These are phyloP conservation scores for Nemania bipapillata DNA, from an alignment of 2,329 filamentous ascomycete genomes.

Conservation along the genomic window DNA sequence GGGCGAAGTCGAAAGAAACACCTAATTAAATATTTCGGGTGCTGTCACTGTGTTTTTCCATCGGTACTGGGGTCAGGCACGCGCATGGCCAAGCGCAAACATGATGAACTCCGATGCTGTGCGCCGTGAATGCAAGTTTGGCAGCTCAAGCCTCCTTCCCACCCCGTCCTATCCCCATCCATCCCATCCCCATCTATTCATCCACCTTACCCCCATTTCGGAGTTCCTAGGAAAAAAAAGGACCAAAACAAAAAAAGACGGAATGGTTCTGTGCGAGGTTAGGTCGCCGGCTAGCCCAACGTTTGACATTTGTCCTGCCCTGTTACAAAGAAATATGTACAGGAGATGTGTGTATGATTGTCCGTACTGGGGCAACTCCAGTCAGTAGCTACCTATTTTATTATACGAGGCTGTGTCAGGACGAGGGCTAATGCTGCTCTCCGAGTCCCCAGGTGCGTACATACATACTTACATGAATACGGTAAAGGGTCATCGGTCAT, in stretches of 20 bases:
- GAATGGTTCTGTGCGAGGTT: slow-evolving; percentile 16
- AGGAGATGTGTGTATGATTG: slow-evolving; percentile 12
- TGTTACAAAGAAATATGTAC: slow-evolving; percentile 19
- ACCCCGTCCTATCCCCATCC: too few relatives aligned
- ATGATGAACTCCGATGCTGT: slow-evolving; percentile 45
- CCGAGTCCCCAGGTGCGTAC: slow-evolving; percentile 11
- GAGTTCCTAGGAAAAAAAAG: slow-evolving; percentile 16
- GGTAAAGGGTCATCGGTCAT: background rate
- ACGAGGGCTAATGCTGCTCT: slow-evolving; percentile 11
- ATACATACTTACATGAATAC: background rate
- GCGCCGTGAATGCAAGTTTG: slow-evolving; percentile 48
- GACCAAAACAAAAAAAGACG: background rate
- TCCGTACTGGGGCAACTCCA: slow-evolving; percentile 12
- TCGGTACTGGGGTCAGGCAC: slow-evolving; percentile 28
- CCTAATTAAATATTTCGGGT: slow-evolving; percentile 17
- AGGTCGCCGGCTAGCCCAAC: background rate
- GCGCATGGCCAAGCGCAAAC: slow-evolving; percentile 42
- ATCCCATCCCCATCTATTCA: too few relatives aligned
- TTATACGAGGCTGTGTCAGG: slow-evolving; percentile 17
- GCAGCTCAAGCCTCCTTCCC: slow-evolving; percentile 40
- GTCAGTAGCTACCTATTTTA: background rate
- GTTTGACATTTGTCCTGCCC: slow-evolving; percentile 10
- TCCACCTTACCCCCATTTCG: slow-evolving; percentile 2
- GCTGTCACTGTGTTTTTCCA: slow-evolving; percentile 8
- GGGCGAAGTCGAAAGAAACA: slow-evolving; percentile 4